Conservation (phyloP, 192 early-diverging fungal species). For the Tieghemiomyces parasiticus region DNA sequence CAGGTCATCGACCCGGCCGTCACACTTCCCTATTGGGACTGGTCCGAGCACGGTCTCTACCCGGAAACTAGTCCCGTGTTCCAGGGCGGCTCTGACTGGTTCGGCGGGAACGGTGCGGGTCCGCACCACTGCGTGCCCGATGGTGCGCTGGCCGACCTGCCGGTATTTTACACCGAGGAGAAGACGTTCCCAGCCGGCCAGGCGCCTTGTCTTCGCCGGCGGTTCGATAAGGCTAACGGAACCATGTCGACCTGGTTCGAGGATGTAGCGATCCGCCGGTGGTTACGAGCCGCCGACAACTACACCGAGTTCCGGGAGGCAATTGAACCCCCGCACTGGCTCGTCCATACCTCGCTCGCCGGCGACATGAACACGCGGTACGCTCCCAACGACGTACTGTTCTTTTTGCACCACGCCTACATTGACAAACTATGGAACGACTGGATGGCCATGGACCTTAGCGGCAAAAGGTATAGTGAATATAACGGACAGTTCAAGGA, state of each 20-base stretch:
- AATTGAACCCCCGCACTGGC: conserved; percentile 9
- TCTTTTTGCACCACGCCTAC: conserved; percentile 33
- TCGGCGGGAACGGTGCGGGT: conserved; percentile 11
- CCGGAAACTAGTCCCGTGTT: conserved; percentile 2
- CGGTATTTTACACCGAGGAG: background rate
- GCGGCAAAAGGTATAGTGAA: background rate
- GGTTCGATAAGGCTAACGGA: background rate
- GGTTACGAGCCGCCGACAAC: background rate
- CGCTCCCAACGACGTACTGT: conserved; percentile 26
- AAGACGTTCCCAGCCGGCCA: background rate
- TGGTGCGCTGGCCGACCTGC: background rate
- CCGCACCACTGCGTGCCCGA: background rate
- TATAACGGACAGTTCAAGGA: background rate
- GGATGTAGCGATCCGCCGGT: background rate
- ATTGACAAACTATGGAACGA: conserved; percentile 25
- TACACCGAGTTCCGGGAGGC: conserved; percentile 4
- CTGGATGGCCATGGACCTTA: conserved; percentile 11
- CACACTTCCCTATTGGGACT: conserved; percentile 12
- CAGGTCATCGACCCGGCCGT: background rate
- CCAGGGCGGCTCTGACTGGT: background rate
- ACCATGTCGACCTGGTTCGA: conserved; percentile 1
- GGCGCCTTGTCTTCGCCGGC: background rate
- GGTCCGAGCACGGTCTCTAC: conserved; percentile 4
- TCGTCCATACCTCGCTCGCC: conserved; percentile 9
- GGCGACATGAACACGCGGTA: conserved; percentile 12